These are phyloP conservation scores for Populus euphratica DNA, from an alignment of 345 rosid species.

Conservation along the genomic window DNA sequence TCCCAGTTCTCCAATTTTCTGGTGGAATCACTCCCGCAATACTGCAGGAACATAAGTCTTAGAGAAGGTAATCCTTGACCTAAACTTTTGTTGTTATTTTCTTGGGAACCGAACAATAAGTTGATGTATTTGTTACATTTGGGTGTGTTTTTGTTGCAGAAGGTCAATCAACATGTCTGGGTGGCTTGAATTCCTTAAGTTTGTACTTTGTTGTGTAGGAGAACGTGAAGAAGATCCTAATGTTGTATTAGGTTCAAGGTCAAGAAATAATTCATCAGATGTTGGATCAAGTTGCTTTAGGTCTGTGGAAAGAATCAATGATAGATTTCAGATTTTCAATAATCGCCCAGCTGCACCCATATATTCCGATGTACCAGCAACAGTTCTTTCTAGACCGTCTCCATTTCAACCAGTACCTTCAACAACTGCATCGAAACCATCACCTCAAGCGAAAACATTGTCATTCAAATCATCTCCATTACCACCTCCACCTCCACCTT, in stretches of 20 bases:
- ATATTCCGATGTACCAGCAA: background rate
- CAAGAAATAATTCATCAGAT: background rate
- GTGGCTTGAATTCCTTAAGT: constrained; percentile 19
- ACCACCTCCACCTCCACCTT: background rate
- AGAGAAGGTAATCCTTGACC: background rate
- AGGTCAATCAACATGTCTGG: constrained; percentile 11
- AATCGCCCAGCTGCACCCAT: background rate
- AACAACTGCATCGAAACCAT: background rate
- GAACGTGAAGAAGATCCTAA: background rate
- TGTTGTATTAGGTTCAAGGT: background rate
- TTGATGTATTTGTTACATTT: background rate
- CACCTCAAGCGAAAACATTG: background rate
- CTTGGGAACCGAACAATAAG: background rate
- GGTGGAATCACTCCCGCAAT: background rate
- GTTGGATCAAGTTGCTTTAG: background rate
- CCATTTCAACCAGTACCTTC: background rate
- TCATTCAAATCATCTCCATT: background rate
- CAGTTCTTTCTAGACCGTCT: background rate
- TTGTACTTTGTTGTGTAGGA: constrained; percentile 23
- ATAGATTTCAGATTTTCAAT: background rate
- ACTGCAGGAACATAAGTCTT: background rate
- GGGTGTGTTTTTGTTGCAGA: constrained; percentile 3
- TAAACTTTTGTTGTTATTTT: background rate
- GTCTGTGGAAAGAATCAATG: background rate
- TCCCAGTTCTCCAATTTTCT: background rate